A percentile compares a stretch with the other conserved stretches of the same genome.
These are phyloP conservation scores for Citrus hindsii DNA, from an alignment of 345 rosid genomes.

Conservation along the genomic window DNA sequence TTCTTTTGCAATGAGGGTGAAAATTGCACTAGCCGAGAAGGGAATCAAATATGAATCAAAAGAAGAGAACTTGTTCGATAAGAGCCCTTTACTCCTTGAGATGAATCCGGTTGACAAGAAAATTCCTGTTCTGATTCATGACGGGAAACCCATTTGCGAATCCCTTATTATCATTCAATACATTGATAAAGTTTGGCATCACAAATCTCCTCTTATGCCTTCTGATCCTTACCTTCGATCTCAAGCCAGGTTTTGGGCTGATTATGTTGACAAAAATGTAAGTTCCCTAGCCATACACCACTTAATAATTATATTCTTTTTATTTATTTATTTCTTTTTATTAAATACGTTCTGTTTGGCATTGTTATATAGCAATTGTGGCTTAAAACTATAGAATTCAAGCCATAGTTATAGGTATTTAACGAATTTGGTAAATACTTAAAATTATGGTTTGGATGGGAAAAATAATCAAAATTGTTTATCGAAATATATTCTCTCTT, in stretches of 20 bases:
- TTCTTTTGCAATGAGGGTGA: neutral
- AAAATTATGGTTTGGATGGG: no score
- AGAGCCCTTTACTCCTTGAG: neutral
- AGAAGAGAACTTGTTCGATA: neutral
- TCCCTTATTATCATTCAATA: neutral
- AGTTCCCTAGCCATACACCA: neutral
- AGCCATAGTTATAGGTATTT: no score
- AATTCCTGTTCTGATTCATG: neutral
- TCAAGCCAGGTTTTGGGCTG: constrained; percentile 5
- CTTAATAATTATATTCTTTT: no score
- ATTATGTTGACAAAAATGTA: constrained; percentile 6
- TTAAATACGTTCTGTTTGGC: no score
- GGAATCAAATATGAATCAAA: neutral
- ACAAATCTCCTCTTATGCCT: neutral
- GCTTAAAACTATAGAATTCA: no score
- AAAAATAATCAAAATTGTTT: no score
- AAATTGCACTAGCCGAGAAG: neutral
- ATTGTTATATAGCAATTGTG: no score
- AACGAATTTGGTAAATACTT: no score
- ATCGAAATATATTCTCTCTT: no score
- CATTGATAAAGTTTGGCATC: neutral
- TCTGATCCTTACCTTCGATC: neutral
- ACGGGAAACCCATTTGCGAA: neutral
- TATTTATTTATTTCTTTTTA: no score
- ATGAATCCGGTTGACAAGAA: neutral